phyloP scores from a whole-genome alignment of 129 eudicot species.

The Glebionis coronaria region DNA sequence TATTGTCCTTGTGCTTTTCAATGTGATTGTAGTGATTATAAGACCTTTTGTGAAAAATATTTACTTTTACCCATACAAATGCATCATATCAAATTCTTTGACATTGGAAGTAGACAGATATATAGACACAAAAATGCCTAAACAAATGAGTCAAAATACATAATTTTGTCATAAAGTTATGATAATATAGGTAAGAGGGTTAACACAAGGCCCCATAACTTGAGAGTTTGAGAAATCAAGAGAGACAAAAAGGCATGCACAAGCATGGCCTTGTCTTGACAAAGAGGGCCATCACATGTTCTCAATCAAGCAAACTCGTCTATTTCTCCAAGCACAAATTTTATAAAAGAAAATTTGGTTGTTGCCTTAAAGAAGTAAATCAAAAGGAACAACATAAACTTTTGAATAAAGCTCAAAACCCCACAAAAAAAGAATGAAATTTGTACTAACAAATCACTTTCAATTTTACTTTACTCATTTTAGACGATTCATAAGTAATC shows the following conservation, averaged over 20 bases:
- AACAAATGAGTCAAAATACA: slow-evolving; percentile 8
- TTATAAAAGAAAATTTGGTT: slow-evolving; percentile 19
- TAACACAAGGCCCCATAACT: slow-evolving; percentile 34
- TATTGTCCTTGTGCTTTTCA: not conserved
- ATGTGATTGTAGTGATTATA: not conserved
- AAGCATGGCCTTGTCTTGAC: slow-evolving; percentile 39
- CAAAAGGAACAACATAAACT: slow-evolving; percentile 27
- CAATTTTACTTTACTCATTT: not conserved
- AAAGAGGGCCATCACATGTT: slow-evolving; percentile 38
- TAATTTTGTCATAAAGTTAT: slow-evolving; percentile 16
- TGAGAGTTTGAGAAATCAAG: slow-evolving; percentile 30
- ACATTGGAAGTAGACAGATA: not conserved
- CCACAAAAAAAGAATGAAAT: slow-evolving; percentile 35
- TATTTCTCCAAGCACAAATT: slow-evolving; percentile 24
- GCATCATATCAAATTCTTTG: too few species aligned
- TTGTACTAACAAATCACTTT: slow-evolving; percentile 28
- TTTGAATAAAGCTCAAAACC: slow-evolving; percentile 33
- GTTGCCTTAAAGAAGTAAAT: slow-evolving; percentile 34
- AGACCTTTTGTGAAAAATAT: not conserved
- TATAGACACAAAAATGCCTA: not conserved
- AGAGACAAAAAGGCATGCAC: slow-evolving; percentile 40
- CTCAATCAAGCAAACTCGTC: slow-evolving; percentile 20
- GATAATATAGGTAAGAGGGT: slow-evolving; percentile 13
- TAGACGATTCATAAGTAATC: slow-evolving; percentile 12
- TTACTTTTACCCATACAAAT: not conserved